These are phyloP conservation scores for Ammopiptanthus mongolicus DNA, from an alignment of 306 rosid genomes.

Conservation along the genomic window DNA sequence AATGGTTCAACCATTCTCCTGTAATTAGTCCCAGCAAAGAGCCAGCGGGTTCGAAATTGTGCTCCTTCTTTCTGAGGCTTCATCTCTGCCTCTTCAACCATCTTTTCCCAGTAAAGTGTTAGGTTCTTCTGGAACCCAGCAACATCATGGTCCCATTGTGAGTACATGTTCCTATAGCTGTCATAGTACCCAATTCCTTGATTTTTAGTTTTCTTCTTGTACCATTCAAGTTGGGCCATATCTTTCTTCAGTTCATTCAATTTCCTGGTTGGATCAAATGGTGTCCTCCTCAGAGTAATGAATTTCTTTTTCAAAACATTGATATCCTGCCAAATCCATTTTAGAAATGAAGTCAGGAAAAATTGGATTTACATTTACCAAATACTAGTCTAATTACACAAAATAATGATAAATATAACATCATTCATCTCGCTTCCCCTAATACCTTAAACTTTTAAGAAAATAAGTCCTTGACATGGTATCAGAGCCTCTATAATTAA, in stretches of 20 bases:
- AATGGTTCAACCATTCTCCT: conserved; percentile 71
- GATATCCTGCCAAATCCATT: conserved; percentile 12
- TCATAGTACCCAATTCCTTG: conserved; percentile 49
- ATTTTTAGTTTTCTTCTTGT: conserved; percentile 34
- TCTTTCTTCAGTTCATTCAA: conserved; percentile 30
- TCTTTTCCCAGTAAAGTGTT: conserved; percentile 39
- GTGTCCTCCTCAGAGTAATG: background rate
- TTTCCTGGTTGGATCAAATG: conserved; percentile 17
- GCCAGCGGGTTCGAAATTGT: conserved; percentile 27
- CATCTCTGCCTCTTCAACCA: conserved; percentile 41
- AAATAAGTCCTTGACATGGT: no score
- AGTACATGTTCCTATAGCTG: conserved; percentile 21
- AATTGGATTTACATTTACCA: background rate
- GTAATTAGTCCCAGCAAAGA: conserved; percentile 42
- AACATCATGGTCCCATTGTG: background rate
- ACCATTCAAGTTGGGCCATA: conserved; percentile 66
- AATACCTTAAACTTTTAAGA: no score
- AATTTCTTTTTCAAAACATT: background rate
- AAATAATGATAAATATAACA: background rate
- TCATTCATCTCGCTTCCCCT: no score
- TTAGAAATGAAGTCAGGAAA: background rate
- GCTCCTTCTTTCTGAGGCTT: conserved; percentile 47
- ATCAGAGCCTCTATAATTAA: no score
- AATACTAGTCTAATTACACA: background rate
- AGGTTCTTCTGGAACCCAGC: conserved; percentile 18